Conservation (phyloP, 2,329 filamentous ascomycete genomes). For the Fusarium drepaniforme region DNA sequence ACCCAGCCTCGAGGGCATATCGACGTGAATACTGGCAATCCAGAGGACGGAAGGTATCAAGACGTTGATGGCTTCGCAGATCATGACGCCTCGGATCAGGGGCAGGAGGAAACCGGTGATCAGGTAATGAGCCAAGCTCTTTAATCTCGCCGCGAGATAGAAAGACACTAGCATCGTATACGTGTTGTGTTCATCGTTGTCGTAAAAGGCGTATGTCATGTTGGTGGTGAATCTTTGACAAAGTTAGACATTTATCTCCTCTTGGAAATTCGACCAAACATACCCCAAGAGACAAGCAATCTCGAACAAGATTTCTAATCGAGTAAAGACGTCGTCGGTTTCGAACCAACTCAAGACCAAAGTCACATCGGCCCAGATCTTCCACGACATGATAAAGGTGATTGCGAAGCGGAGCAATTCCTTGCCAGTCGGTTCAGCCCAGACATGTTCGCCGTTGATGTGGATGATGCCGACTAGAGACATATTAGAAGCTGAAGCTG, state of each 20-base stretch:
- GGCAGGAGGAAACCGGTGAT: conserved; percentile 62
- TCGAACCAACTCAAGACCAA: conserved; percentile 72
- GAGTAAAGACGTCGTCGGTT: conserved; percentile 69
- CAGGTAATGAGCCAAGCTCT: conserved; percentile 61
- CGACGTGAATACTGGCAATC: conserved; percentile 70
- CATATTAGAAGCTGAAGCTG: background rate
- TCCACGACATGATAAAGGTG: conserved; percentile 73
- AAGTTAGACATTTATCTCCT: background rate
- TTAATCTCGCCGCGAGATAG: conserved; percentile 70
- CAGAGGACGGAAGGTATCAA: conserved; percentile 66
- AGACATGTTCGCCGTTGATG: conserved; percentile 71
- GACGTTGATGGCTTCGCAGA: conserved; percentile 58
- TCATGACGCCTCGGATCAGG: conserved; percentile 69
- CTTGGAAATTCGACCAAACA: background rate
- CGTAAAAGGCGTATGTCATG: conserved; percentile 67
- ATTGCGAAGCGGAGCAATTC: conserved; percentile 71
- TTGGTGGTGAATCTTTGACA: conserved; percentile 67
- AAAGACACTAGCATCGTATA: conserved; percentile 71
- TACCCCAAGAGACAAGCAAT: conserved; percentile 71
- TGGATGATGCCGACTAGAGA: conserved; percentile 69
- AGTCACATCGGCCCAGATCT: conserved; percentile 72
- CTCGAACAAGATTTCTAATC: conserved; percentile 70
- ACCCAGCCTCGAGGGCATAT: conserved; percentile 65
- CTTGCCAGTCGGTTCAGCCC: conserved; percentile 65
- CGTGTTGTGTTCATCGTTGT: conserved; percentile 57